phyloP scores from a whole-genome alignment of 176 grass and related monocot species.

The maize (Zea mays) region Zm-B73-REFERENCE-NAM-5.0 NC_050100.1:107983001-107983500 shows the following conservation, averaged over 20 bases:
- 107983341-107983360: constrained; percentile 22
- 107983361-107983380: background rate
- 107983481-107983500: background rate
- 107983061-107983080: background rate
- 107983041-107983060: no score
- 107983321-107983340: constrained; percentile 2
- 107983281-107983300: constrained; percentile 88
- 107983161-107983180: constrained; percentile 94
- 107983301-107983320: constrained; percentile 33
- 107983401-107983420: background rate
- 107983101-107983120: background rate
- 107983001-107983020: no score
- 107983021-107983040: no score
- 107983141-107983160: constrained; percentile 10
- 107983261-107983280: constrained; percentile 93
- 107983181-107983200: constrained; percentile 97
- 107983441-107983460: background rate
- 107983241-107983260: constrained; percentile 68
- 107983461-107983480: background rate
- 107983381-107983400: background rate
- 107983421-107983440: background rate
- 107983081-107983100: background rate
- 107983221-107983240: constrained; percentile 76
- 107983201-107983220: constrained; percentile 83
- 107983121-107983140: background rate